Percentiles rank a stretch among this genome's conserved stretches.
These are phyloP conservation scores for Cronartium quercuum DNA, from an alignment of 1,284 basidiomycete genomes.

Conservation along the genomic window DNA sequence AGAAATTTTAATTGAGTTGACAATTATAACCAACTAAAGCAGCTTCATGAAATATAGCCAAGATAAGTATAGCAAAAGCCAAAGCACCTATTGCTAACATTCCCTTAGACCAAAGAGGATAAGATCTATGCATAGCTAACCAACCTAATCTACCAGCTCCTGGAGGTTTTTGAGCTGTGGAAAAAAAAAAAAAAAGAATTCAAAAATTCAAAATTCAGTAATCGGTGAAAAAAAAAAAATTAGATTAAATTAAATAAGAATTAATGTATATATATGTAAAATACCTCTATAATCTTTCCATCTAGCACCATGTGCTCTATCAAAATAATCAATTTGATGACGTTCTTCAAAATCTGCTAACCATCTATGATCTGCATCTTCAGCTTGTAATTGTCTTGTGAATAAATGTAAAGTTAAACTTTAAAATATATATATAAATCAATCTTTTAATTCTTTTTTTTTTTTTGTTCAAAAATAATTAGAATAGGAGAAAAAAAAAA, in stretches of 20 bases:
- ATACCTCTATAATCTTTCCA: constrained; percentile 32
- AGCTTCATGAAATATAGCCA: constrained; percentile 15
- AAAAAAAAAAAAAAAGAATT: not conserved
- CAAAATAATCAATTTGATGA: constrained; percentile 33
- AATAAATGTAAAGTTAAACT: constrained; percentile 37
- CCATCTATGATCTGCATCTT: constrained; percentile 39
- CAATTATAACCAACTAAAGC: constrained; percentile 20
- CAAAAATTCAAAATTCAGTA: not conserved
- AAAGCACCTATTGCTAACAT: constrained; percentile 25
- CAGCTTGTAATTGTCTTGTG: constrained; percentile 41
- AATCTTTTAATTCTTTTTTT: not conserved
- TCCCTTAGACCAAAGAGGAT: constrained; percentile 35
- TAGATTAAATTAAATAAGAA: not conserved
- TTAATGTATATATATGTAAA: not conserved
- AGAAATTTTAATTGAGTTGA: not conserved
- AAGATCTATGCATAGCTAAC: constrained; percentile 26
- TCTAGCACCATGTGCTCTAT: constrained; percentile 26
- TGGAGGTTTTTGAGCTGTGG: constrained; percentile 16
- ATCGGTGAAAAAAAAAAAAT: no score
- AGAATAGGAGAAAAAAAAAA: not conserved
- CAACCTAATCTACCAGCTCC: constrained; percentile 22
- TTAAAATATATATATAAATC: not conserved
- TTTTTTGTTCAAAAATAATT: not conserved
- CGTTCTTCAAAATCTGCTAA: constrained; percentile 39
- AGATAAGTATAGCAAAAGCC: constrained; percentile 26